phyloP scores from a whole-genome alignment of 2,329 filamentous ascomycete genomes.

The Diaporthe citriasiana region DNA sequence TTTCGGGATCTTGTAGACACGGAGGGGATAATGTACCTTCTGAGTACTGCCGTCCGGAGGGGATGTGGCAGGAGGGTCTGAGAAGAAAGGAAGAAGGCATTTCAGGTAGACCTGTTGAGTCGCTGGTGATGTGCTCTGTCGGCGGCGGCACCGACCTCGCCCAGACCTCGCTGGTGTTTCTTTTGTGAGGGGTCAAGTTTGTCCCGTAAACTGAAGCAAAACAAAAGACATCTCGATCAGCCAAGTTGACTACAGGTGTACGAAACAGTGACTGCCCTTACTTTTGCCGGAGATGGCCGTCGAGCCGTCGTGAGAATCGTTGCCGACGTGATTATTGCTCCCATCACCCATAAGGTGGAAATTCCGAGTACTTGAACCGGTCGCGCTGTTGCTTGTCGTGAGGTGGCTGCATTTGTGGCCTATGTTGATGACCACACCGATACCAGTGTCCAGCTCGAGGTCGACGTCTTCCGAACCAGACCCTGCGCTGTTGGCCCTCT shows the following conservation, averaged over 20 bases:
- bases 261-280: background rate
- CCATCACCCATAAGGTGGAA: background rate
- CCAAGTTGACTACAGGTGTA: background rate
- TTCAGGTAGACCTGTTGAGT: background rate
- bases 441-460: background rate
- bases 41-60: background rate
- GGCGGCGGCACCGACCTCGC: background rate
- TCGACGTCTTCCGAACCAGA: background rate
- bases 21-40: background rate
- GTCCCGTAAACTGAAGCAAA: background rate
- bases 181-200: background rate
- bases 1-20: background rate
- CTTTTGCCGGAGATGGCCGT: background rate
- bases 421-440: constrained; percentile 4
- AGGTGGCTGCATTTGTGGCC: background rate
- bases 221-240: background rate
- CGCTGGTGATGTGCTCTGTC: background rate
- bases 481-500: background rate
- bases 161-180: background rate
- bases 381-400: background rate
- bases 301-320: background rate
- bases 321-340: background rate
- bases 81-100: background rate
- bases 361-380: background rate
- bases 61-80: background rate